Percentiles rank a stretch among this genome's conserved stretches.
phyloP scores from a whole-genome alignment of 345 rosid genomes.

The Noccaea bulbosa region DNA sequence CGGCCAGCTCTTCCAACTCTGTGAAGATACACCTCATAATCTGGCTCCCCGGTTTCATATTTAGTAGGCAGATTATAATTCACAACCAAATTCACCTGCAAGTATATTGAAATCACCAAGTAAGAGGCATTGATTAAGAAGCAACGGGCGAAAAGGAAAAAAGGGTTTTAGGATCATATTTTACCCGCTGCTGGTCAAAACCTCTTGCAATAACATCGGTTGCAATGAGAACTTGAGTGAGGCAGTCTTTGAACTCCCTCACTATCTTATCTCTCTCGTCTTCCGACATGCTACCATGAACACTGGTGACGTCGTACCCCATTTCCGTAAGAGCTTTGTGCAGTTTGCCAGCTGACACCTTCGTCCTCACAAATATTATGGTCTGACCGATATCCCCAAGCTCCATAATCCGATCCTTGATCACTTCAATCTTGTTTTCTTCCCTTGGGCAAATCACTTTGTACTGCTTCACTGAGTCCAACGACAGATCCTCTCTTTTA shows the following conservation, averaged over 20 bases:
- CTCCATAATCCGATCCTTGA: constrained; percentile 86
- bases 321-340: constrained; percentile 65
- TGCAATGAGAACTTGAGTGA: constrained; percentile 87
- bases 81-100: constrained; percentile 86
- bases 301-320: constrained; percentile 86
- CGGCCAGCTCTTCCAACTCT: constrained; percentile 98
- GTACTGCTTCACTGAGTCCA: constrained; percentile 89
- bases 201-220: constrained; percentile 93
- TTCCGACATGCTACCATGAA: constrained; percentile 67
- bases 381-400: constrained; percentile 87
- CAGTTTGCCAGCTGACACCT: constrained; percentile 60
- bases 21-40: constrained; percentile 91
- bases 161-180: constrained; percentile 1
- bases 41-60: constrained; percentile 60
- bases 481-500: constrained; percentile 83
- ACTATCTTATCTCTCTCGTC: constrained; percentile 84
- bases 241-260: constrained; percentile 81
- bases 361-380: constrained; percentile 76
- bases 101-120: constrained; percentile 19
- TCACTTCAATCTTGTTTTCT: constrained; percentile 63
- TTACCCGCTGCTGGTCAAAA: constrained; percentile 92
- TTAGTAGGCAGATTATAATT: constrained; percentile 84
- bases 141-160: not conserved
- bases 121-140: not conserved
- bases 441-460: constrained; percentile 88